Evolutionary conservation across 768 basidiomycete genomes (phyloP), one percentile per base, ranked within the genome.

Genomic region (Lentinula lateritia): DNA sequence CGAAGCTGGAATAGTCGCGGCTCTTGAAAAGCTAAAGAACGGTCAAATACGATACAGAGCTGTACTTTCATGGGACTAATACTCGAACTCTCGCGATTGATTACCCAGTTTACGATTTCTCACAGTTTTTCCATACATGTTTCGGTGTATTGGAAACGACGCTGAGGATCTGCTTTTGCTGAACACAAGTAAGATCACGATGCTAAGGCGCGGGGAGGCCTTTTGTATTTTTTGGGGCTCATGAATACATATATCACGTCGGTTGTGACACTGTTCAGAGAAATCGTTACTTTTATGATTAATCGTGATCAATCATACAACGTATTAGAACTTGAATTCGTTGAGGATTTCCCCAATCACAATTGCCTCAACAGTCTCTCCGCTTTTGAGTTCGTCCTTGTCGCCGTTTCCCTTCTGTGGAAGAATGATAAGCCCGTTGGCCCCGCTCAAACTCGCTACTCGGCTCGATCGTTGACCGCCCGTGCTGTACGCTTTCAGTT

Each of bases 401-500:
- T 66, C 66, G 59, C 64, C 62, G 55, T 69, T 66, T 6, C 74
- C 70, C 48, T 65, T 71, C 36, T 77, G 71, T 2, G 92, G 93
- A 20, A 95, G 70, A 20, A 87, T 79, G 0, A 90, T 84, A 46
- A 95, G 74, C 1, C 86, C 93, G 70, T 95, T 94, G 15, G 92
- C 92, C 1, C 88, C 88, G 45, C 81, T 86, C 53, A 96, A 67
- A 66, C 92, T 94, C 12, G 88, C 88, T 4, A 89, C 87, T 23
- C 91, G 79, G 67, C 89, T 92, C 16, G 92, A 93, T 6, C 93
- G 78, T 70, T 96, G 94, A 0, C 92, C 91, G 23, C 94, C 93
- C 0, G 93, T 95, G 59, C 88, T 93, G 65, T 78, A 83, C 2
- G 92, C 93, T 60, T 78, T 78, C 58, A 92, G 75, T 7, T 81